Percentiles rank a stretch among this genome's conserved stretches.
phyloP scores from a whole-genome alignment of 2,329 filamentous ascomycete species.

The Fusarium sp. region DNA sequence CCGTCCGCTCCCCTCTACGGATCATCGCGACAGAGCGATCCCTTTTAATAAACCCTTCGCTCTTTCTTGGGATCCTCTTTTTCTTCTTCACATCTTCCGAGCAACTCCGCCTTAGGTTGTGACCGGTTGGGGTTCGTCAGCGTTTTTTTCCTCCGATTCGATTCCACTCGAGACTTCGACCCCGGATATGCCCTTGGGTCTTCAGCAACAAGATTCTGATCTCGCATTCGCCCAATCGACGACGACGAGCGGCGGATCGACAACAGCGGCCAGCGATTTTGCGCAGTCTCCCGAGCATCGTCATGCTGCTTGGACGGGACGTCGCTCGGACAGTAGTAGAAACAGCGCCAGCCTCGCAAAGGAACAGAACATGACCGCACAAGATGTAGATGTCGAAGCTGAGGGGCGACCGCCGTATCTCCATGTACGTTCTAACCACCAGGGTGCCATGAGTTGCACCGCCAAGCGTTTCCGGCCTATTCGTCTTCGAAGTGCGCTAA shows the following conservation, averaged over 20 bases:
- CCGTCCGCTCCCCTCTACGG: slow-evolving; percentile 8
- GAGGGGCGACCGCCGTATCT: slow-evolving; percentile 58
- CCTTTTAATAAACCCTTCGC: background rate
- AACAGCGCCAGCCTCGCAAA: slow-evolving; percentile 35
- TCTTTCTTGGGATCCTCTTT: slow-evolving; percentile 28
- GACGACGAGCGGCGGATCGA: slow-evolving; percentile 28
- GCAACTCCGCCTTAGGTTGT: slow-evolving; percentile 24
- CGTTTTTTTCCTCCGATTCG: slow-evolving; percentile 9
- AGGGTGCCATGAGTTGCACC: background rate
- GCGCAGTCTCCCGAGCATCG: slow-evolving; percentile 44
- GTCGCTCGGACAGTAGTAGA: slow-evolving; percentile 44
- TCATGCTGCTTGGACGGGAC: slow-evolving; percentile 48
- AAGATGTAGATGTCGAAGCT: slow-evolving; percentile 55
- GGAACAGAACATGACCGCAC: slow-evolving; percentile 51
- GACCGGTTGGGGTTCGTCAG: slow-evolving; percentile 15
- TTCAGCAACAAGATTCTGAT: slow-evolving; percentile 40
- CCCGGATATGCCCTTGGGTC: slow-evolving; percentile 45
- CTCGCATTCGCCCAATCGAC: slow-evolving; percentile 40
- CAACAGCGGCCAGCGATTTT: slow-evolving; percentile 38
- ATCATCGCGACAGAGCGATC: slow-evolving; percentile 19
- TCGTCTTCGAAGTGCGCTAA: slow-evolving; percentile 34
- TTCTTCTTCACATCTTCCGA: slow-evolving; percentile 12
- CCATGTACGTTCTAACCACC: slow-evolving; percentile 51
- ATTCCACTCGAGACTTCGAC: slow-evolving; percentile 2
- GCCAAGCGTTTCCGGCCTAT: slow-evolving; percentile 1